A percentile compares a stretch with the other conserved stretches of the same genome.
These are phyloP conservation scores for Helminthosporium solani DNA, from an alignment of 2,329 filamentous ascomycete genomes.

Conservation along the genomic window DNA sequence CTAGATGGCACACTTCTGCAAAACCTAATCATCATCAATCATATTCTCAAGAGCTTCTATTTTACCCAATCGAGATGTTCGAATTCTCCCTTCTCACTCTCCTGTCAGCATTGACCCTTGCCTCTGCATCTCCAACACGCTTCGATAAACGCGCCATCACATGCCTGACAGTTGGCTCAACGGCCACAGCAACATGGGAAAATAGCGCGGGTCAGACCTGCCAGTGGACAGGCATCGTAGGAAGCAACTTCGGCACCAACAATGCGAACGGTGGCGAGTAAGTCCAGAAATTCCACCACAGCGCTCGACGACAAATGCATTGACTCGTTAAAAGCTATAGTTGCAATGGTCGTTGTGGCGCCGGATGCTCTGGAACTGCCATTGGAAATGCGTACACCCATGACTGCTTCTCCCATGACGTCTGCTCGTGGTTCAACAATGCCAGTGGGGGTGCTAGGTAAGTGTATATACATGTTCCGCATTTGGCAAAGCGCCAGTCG, in stretches of 20 bases:
- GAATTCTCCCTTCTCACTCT: constrained; percentile 3
- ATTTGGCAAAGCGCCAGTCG: background rate
- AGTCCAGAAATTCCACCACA: constrained; percentile 11
- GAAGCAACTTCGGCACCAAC: constrained; percentile 52
- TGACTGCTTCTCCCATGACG: constrained; percentile 54
- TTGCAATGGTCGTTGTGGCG: constrained; percentile 53
- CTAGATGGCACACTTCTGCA: too few species aligned
- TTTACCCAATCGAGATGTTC: too few species aligned
- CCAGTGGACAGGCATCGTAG: constrained; percentile 48
- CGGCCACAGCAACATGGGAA: constrained; percentile 51
- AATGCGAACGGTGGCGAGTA: constrained; percentile 48
- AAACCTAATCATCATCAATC: too few species aligned
- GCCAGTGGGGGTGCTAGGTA: constrained; percentile 51
- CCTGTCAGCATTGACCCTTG: background rate
- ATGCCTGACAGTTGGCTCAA: constrained; percentile 44
- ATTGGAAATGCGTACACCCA: constrained; percentile 54
- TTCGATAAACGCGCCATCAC: constrained; percentile 32
- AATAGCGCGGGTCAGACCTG: constrained; percentile 48
- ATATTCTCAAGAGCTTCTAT: too few species aligned
- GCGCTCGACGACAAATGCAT: background rate
- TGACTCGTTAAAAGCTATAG: constrained; percentile 44
- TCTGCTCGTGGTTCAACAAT: constrained; percentile 55
- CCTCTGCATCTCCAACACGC: constrained; percentile 4
- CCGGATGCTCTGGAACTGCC: constrained; percentile 47
- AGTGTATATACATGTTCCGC: background rate